These are phyloP conservation scores for Phytophthora cactorum DNA, from an alignment of 352 stramenopile species.

Conservation along the genomic window DNA sequence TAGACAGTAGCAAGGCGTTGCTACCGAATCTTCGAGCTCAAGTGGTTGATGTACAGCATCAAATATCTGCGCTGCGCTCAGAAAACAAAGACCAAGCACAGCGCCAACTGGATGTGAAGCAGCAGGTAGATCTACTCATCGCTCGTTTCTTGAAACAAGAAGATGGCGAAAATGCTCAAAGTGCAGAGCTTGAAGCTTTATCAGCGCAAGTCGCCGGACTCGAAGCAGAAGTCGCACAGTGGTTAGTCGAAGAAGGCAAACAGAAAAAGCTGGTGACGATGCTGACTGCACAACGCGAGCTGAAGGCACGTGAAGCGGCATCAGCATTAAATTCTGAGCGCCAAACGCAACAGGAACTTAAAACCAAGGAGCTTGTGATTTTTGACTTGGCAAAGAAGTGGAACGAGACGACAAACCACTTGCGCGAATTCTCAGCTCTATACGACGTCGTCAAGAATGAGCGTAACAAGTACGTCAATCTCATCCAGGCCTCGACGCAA, in stretches of 20 bases:
- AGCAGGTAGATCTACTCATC: constrained; percentile 93
- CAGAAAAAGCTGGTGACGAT: constrained; percentile 90
- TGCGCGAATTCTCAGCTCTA: constrained; percentile 93
- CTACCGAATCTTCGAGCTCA: constrained; percentile 84
- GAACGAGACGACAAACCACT: constrained; percentile 93
- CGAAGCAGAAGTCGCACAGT: constrained; percentile 88
- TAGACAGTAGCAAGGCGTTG: constrained; percentile 75
- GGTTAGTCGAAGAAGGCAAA: constrained; percentile 87
- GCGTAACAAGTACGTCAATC: constrained; percentile 96
- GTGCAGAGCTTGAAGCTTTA: constrained; percentile 65
- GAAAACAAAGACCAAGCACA: constrained; percentile 80
- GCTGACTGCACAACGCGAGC: constrained; percentile 90
- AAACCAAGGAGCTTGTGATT: constrained; percentile 94
- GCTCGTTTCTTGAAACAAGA: constrained; percentile 90
- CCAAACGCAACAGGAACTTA: constrained; percentile 89
- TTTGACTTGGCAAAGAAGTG: constrained; percentile 94
- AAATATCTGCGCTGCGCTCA: constrained; percentile 53
- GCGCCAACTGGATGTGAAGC: constrained; percentile 82
- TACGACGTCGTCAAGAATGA: constrained; percentile 97
- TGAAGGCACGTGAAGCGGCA: constrained; percentile 90
- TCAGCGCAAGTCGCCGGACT: constrained; percentile 68
- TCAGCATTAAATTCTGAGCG: constrained; percentile 81
- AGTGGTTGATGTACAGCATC: constrained; percentile 81
- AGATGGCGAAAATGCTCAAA: constrained; percentile 77
- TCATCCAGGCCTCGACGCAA: constrained; percentile 92